Percentiles rank a stretch among this genome's conserved stretches.
These are phyloP conservation scores for Fusarium kyushuense DNA, from an alignment of 2,329 filamentous ascomycete species.

Conservation along the genomic window DNA sequence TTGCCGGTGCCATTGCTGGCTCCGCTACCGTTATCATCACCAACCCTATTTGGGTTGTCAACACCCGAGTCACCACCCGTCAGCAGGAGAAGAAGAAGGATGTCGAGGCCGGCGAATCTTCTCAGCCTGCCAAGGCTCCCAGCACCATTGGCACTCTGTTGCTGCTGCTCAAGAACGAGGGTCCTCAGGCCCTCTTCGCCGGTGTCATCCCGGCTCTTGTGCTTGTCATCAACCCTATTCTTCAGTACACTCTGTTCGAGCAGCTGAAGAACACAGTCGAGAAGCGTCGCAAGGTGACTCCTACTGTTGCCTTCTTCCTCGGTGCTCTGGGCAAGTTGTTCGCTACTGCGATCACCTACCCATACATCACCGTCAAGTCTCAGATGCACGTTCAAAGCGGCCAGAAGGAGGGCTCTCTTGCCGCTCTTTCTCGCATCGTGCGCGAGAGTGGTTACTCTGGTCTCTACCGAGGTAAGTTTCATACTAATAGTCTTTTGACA, in stretches of 20 bases:
- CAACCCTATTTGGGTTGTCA: conserved; percentile 99
- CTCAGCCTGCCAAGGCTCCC: conserved; percentile 63
- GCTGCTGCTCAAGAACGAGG: conserved; percentile 84
- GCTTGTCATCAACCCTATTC: conserved; percentile 96
- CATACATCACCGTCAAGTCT: conserved; percentile 99
- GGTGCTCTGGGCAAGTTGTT: conserved; percentile 95
- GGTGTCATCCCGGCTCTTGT: conserved; percentile 93
- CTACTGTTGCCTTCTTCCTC: conserved; percentile 88
- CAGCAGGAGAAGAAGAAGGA: conserved; percentile 67
- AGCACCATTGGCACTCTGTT: conserved; percentile 86
- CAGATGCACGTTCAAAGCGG: conserved; percentile 91
- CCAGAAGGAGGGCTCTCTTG: conserved; percentile 84
- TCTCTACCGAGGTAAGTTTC: conserved; percentile 84
- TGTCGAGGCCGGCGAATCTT: conserved; percentile 55
- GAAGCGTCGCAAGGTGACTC: conserved; percentile 78
- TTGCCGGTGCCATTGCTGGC: conserved; percentile 92
- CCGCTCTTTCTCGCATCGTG: conserved; percentile 82
- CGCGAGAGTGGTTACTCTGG: conserved; percentile 91
- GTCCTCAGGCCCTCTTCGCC: conserved; percentile 85
- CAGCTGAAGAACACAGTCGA: conserved; percentile 94
- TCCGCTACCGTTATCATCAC: conserved; percentile 95
- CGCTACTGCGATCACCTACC: conserved; percentile 93
- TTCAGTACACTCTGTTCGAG: conserved; percentile 99
- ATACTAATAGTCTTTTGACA: background rate
- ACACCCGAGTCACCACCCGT: conserved; percentile 96